Evolutionary conservation across 2,329 filamentous ascomycete genomes (phyloP), one percentile per base, ranked within the genome.

Genomic region (Colletotrichum lindemuthianum): DNA sequence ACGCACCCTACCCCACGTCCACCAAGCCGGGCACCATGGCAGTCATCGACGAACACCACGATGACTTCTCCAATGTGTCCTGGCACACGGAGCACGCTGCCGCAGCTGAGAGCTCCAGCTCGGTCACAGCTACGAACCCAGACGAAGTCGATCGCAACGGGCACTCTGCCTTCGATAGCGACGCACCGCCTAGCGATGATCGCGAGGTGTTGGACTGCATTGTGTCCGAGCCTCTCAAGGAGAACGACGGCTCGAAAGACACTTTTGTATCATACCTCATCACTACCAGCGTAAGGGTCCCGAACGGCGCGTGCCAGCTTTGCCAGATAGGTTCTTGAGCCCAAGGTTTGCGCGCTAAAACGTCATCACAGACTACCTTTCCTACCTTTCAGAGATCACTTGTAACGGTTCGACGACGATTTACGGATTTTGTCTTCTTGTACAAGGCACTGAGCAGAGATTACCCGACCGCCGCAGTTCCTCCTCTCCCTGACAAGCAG

Each of bases 391-490:
- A 96, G 76, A 92, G 90, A 75, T 83, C 91, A 40, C 88, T 89
- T 16, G 93, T 93, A 67, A 84, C 85, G 33, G 91, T 97, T 67
- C 92, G 96, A 67, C 89, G 96, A 70, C 92, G 96, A 73, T 99
- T 97, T 80, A 98, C 95, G 71, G 96, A 99, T 81, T 99, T 99
- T 75, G 90, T 96, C 70, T 99, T 97, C 76, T 88, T 99, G 67
- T 97, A 92, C 82, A 97, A 97, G 79, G 90, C 92, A 37, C 88
- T 99, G 55, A 89, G 86, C 68, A 90, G 89, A 75, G 94, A 97
- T 76, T 98, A 93, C 72, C 92, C 93, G 65, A 92, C 93, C 80
- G 92, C 91, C 77, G 96, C 96, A 51, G 92, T 99, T 4, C 96
- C 96, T 36, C 96, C 96, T 50, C 84, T 99, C 58, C 96, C 96